Evolutionary conservation across 1,284 basidiomycete species (phyloP).

Genomic region (Mixia osmundae): DNA sequence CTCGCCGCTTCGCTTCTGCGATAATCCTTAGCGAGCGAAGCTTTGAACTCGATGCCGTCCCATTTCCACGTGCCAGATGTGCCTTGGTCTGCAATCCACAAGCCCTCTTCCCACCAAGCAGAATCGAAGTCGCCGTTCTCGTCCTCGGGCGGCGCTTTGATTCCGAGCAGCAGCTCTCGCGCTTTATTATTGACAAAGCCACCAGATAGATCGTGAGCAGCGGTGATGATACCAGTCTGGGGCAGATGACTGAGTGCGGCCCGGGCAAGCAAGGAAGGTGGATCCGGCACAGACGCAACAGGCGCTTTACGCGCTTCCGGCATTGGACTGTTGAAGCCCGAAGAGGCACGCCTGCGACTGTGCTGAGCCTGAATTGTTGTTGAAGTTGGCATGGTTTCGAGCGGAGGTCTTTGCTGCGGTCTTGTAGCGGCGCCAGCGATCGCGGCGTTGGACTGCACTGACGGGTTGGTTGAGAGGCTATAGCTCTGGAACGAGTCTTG

Average conservation of each 20-base stretch:
- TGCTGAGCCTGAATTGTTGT: constrained; percentile 1
- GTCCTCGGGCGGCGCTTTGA: constrained; percentile 1
- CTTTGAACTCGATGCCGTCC: neutral
- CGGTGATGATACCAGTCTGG: constrained; percentile 13
- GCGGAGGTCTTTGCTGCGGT: neutral
- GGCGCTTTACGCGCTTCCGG: constrained; percentile 1
- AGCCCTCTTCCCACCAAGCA: neutral
- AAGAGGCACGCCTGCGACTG: constrained; percentile 5
- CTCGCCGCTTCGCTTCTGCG: neutral
- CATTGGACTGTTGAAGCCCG: neutral
- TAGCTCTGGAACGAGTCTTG: too few relatives aligned
- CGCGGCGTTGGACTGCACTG: too few relatives aligned
- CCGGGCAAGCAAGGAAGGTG: constrained; percentile 9
- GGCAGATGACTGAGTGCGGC: constrained; percentile 11
- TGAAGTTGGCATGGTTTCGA: constrained; percentile 1
- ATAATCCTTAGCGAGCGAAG: neutral
- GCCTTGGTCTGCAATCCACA: neutral
- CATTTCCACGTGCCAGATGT: neutral
- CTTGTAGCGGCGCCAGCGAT: neutral
- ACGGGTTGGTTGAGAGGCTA: too few relatives aligned
- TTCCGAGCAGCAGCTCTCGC: constrained; percentile 10
- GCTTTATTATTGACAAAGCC: constrained; percentile 14
- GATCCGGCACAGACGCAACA: constrained; percentile 1
- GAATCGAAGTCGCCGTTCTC: neutral
- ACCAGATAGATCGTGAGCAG: constrained; percentile 8